These are phyloP conservation scores for Coemansia sp. DNA, from an alignment of 192 early-diverging fungal genomes.

Conservation along the genomic window DNA sequence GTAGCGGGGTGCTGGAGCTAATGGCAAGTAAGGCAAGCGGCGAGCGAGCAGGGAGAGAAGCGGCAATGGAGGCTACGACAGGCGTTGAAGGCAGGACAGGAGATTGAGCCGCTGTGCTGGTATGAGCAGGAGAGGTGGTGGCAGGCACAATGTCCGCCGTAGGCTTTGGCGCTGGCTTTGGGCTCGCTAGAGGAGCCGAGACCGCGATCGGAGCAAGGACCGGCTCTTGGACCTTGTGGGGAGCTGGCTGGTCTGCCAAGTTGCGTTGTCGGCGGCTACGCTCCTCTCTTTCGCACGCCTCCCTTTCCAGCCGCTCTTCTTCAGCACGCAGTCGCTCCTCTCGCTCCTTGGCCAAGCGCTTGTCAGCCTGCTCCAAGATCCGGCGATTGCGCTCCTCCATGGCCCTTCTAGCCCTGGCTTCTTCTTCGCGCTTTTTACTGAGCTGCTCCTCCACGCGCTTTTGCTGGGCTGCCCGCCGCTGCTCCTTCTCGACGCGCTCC, in stretches of 20 bases:
- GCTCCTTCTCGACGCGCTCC: constrained; percentile 35
- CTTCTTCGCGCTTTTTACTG: constrained; percentile 30
- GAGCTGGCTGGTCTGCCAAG: neutral
- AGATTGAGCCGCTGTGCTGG: neutral
- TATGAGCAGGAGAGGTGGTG: neutral
- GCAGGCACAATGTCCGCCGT: neutral
- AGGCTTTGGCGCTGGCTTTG: neutral
- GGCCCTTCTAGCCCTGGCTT: constrained; percentile 18
- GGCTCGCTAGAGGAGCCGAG: neutral
- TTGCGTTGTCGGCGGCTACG: neutral
- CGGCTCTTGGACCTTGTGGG: neutral
- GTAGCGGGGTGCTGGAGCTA: constrained; percentile 7
- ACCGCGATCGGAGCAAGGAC: neutral
- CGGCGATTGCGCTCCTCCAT: constrained; percentile 46
- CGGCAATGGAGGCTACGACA: neutral
- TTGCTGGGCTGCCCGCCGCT: constrained; percentile 19
- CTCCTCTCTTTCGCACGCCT: neutral
- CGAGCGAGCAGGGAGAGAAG: neutral
- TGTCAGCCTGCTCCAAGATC: constrained; percentile 42
- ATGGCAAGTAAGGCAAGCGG: neutral
- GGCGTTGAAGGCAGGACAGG: neutral
- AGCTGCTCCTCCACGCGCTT: constrained; percentile 23
- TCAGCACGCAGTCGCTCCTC: constrained; percentile 17
- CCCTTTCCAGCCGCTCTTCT: constrained; percentile 18
- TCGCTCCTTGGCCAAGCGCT: constrained; percentile 34